Percentiles rank a stretch among this genome's conserved stretches.
These are phyloP conservation scores for Panellus pusillus DNA, from an alignment of 768 basidiomycete genomes.

Conservation along the genomic window DNA sequence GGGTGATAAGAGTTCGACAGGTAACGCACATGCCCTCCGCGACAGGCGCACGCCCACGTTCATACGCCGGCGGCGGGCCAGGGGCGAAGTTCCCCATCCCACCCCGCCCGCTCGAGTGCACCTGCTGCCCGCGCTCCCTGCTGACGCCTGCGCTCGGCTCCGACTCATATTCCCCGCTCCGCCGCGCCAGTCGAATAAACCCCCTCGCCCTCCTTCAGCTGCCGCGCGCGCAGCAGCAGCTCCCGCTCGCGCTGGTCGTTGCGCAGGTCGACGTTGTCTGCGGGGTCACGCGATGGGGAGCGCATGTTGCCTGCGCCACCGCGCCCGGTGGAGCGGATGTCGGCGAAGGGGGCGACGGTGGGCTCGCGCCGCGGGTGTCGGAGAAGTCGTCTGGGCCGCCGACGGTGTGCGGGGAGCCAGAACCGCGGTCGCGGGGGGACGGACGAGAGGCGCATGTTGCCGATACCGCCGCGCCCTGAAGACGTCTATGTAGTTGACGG, in stretches of 20 bases:
- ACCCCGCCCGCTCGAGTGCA: conserved; percentile 61
- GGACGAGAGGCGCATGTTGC: conserved; percentile 6
- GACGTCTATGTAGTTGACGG: conserved; percentile 1
- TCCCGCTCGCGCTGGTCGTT: conserved; percentile 37
- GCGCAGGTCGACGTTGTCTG: conserved; percentile 27
- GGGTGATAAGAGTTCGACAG: not conserved
- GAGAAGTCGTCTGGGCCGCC: conserved; percentile 58
- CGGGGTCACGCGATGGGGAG: conserved; percentile 64
- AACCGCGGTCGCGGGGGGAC: conserved; percentile 43
- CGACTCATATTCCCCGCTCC: conserved; percentile 64
- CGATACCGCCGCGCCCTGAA: conserved; percentile 5
- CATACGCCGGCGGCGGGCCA: conserved; percentile 28
- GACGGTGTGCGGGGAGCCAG: conserved; percentile 18
- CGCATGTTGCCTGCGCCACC: conserved; percentile 87
- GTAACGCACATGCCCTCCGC: conserved; percentile 42
- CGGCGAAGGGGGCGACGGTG: conserved; percentile 30
- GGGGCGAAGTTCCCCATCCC: conserved; percentile 58
- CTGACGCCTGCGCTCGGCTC: conserved; percentile 34
- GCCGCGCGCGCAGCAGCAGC: conserved; percentile 36
- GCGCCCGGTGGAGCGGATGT: conserved; percentile 63
- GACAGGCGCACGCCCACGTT: conserved; percentile 26
- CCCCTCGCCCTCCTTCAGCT: conserved; percentile 27
- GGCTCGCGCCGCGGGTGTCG: conserved; percentile 59
- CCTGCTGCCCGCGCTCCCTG: conserved; percentile 5
- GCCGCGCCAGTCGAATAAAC: conserved; percentile 60